Percentiles rank a stretch among this genome's conserved stretches.
Evolutionary conservation across 306 rosid genomes (phyloP).

Genomic region (Carpinus viminea): DNA sequence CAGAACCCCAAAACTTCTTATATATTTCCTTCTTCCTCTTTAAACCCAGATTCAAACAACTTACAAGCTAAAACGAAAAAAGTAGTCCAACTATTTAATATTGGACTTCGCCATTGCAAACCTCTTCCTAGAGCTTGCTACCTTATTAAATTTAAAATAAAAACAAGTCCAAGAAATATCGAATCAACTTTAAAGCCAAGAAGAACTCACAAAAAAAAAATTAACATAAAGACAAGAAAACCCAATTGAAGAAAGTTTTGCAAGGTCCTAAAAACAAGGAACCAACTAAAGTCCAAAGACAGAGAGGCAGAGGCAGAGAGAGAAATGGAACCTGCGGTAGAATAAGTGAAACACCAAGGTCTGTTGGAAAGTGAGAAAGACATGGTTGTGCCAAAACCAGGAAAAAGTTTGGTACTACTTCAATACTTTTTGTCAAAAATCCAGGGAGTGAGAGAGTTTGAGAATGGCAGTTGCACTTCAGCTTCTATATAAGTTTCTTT

Average conservation of each 20-base stretch:
- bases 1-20: too few species aligned
- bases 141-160: too few species aligned
- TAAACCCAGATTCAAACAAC: not conserved
- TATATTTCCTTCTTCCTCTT: too few species aligned
- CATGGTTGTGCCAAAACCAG: slow-evolving; percentile 6
- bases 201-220: not conserved
- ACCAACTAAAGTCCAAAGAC: not conserved
- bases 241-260: slow-evolving; percentile 17
- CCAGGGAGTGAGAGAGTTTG: too few species aligned
- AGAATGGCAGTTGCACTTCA: too few species aligned
- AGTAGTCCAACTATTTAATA: too few species aligned
- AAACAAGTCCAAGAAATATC: not conserved
- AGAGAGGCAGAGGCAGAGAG: not conserved
- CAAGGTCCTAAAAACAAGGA: not conserved
- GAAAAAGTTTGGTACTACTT: not conserved
- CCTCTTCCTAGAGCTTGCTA: too few species aligned
- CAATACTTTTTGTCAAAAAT: not conserved
- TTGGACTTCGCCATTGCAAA: too few species aligned
- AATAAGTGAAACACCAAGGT: slow-evolving; percentile 12
- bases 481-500: too few species aligned
- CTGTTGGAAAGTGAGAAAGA: slow-evolving; percentile 11
- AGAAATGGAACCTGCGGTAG: slow-evolving; percentile 28
- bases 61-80: not conserved
- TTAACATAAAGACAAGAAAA: not conserved
- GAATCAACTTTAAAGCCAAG: not conserved